Evolutionary conservation across 805 yeast genomes (phyloP).

Genomic region (Candida coquimbonensis): DNA sequence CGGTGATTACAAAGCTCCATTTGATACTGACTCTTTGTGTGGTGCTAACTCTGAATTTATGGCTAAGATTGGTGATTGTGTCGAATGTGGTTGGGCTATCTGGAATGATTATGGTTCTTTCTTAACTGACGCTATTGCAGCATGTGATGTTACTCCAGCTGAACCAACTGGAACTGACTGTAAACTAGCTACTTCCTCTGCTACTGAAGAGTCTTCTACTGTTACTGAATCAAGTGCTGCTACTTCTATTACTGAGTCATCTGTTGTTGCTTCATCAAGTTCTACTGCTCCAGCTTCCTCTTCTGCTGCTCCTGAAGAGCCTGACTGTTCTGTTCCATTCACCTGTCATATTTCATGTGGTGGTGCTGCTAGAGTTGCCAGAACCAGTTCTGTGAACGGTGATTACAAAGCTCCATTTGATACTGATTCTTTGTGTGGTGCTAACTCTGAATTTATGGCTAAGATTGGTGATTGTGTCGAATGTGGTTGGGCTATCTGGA

Average conservation of each 20-base stretch:
- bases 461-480: conserved; percentile 23
- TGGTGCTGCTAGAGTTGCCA: too few relatives aligned
- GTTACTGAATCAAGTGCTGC: neutral
- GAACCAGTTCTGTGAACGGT: neutral
- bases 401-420: conserved; percentile 3
- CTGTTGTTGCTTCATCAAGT: neutral
- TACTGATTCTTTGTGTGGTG: conserved; percentile 15
- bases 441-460: conserved; percentile 9
- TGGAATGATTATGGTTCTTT: conserved; percentile 24
- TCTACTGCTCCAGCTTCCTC: neutral
- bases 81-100: conserved; percentile 32
- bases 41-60: conserved; percentile 9
- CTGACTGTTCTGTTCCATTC: too few relatives aligned
- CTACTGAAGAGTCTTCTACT: neutral
- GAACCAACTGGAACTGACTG: conserved; percentile 15
- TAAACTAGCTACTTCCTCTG: neutral
- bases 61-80: conserved; percentile 18
- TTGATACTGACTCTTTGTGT: conserved; percentile 15
- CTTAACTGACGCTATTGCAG: conserved; percentile 14
- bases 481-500: conserved; percentile 32
- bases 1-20: conserved; percentile 2
- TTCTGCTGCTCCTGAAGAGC: too few relatives aligned
- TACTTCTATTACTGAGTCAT: neutral
- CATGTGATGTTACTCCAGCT: conserved; percentile 9
- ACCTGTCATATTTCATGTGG: too few relatives aligned